Base-by-base conservation (phyloP, 2,329 filamentous ascomycete species). In the Sarocladium kiliense region DNA sequence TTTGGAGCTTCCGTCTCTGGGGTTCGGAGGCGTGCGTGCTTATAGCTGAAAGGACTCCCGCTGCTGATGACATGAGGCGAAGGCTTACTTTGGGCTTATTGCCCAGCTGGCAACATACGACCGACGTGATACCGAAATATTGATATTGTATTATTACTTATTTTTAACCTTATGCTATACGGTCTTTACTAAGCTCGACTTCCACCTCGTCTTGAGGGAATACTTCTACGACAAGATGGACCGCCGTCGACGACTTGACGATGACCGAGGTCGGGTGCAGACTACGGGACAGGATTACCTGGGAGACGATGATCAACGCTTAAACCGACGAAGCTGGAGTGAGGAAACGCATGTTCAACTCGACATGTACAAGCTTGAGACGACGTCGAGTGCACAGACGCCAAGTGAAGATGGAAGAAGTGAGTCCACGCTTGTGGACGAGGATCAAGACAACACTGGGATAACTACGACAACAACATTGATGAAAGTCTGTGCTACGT, bases 311-410 rank as follows among this genome's bases (percentile, higher is more conserved):
- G n/a, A n/a, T n/a, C n/a, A n/a, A n/a, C n/a, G n/a, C n/a, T n/a
- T n/a, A 3, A 30, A n/a, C 9, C 21, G 44, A 47, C 18, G 44
- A n/a, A 47, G 44, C 25, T 47, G 44, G 44, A 47, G 25, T 23
- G 25, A 47, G 7, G 44, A 47, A 9, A 47, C 44, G 21, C 44
- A 18, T 47, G n/a, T 30, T 10, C 44, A 27, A 23, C 44, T 47
- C n/a, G 44, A 47, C 44, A 47, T 47, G 44, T 47, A 47, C 16
- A 47, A 47, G 44, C 44, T 47, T 7, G 44, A 47, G 25, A 47
- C 44, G 44, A 47, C 44, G 3, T 21, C 23, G 3, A n/a, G 23
- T 47, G 44, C 23, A 27, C 9, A 16, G n/a, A 4, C 18, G 44
- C 27, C 23, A 14, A 47, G 44, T 30, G 44, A 30, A 7, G 12